Evolutionary conservation across 306 rosid species (phyloP), one percentile per base, ranked within the genome.

Genomic region (Lathyrus tuberosus): DNA sequence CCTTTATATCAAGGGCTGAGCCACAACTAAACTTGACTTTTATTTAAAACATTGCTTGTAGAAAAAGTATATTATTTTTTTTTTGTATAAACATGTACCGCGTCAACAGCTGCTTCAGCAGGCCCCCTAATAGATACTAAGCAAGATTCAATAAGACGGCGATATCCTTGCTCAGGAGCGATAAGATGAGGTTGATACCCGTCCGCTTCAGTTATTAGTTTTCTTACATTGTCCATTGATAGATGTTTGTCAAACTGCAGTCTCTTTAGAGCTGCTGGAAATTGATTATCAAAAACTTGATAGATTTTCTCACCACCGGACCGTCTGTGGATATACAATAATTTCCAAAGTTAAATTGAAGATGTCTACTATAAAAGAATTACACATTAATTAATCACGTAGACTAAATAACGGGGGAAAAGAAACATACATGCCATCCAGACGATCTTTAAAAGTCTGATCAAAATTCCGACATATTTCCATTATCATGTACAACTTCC

Each of bases 131-230:
- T 80, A 26, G 80, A 80, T 72, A 94, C 81, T 46, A 94, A 49
- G 63, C 97, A 85, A 60, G 98, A 90, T 81, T 94, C 98, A 22
- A 94, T 94, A 22, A 94, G 98, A 70, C 97, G 95, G 33, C 97
- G 98, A 40, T 94, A 94, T 79, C 98, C 98, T 87, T 94, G 96
- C 72, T 94, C 98, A 20, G 98, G 98, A 77, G 98, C 98, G 54
- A 94, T 94, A 78, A 94, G 82, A 82, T 94, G 98, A 79, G 97
- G 98, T 76, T 94, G 98, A 83, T 94, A 94, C 42, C 98, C 98
- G 84, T 94, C 98, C 48, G 98, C 98, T 69, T 94, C 98, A 14
- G 98, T 94, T 72, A 94, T 91, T 76, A 88, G 85, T 84, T 94
- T 94, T 54, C 91, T 59, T 76, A 94, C 90, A 57, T 84, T 87